phyloP scores from a whole-genome alignment of 257 asterid genomes.

The Coffea canephora region DNA sequence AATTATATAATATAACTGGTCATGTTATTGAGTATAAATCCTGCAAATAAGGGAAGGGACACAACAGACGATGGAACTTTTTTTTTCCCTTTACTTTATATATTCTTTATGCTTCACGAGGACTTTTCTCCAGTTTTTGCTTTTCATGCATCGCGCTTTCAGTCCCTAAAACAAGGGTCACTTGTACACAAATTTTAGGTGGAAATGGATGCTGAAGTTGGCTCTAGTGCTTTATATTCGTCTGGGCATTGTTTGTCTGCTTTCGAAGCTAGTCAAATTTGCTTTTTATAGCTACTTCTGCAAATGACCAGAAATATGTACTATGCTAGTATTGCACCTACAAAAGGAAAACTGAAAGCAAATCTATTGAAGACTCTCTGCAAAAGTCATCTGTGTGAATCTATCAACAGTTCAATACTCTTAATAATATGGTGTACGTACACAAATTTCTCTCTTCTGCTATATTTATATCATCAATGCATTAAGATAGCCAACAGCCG shows the following conservation, averaged over 20 bases:
- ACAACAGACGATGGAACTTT: constrained; percentile 35
- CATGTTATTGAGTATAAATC: constrained; percentile 19
- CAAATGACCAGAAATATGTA: constrained; percentile 1
- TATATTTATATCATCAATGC: too few relatives aligned
- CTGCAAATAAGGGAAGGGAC: constrained; percentile 41
- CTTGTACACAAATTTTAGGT: constrained; percentile 12
- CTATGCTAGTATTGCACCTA: not conserved
- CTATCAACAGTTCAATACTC: not conserved
- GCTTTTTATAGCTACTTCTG: constrained; percentile 20
- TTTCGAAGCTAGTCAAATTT: constrained; percentile 33
- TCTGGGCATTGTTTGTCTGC: constrained; percentile 18
- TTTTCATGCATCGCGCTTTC: constrained; percentile 29
- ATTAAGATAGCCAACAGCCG: too few relatives aligned
- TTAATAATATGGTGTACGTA: not conserved
- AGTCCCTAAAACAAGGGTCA: constrained; percentile 31
- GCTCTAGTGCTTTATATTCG: constrained; percentile 22
- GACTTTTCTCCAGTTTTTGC: constrained; percentile 16
- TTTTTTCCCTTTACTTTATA: constrained; percentile 16
- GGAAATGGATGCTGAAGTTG: constrained; percentile 2
- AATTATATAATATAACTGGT: constrained; percentile 7
- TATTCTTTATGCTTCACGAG: constrained; percentile 32
- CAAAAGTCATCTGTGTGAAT: constrained; percentile 15
- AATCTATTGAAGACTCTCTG: constrained; percentile 16
- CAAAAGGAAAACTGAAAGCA: constrained; percentile 1
- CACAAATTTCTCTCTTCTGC: not conserved